Base-by-base conservation (phyloP, 768 basidiomycete genomes). In the Collybia mongolica region DNA sequence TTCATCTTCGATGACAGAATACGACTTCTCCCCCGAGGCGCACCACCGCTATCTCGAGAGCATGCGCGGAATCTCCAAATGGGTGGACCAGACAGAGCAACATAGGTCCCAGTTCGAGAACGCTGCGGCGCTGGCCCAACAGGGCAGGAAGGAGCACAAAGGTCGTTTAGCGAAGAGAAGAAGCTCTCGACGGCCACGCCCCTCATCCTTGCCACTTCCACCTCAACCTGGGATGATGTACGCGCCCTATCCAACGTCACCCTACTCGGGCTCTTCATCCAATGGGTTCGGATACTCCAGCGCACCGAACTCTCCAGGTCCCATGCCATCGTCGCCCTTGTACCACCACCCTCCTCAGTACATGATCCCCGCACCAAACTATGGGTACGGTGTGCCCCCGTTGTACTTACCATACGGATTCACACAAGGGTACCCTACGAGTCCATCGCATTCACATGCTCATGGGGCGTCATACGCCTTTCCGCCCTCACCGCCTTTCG, bases 1-100 rank as follows among this genome's bases (percentile, higher is more conserved):
- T 28, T 9, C 26, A 5, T 28, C 26, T 9, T 6, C 38, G 35
- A 61, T 61, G 60, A 61, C 60, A n/a, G 60, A 61, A 51, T 61
- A 59, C 41, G 60, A 59, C 47, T 61, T 55, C 47, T 59, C 60
- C 41, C 60, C 58, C 20, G 58, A 61, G 41, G 58, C 60, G 2
- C 54, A 56, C 37, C 56, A 57, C 36, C 52, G 51, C 36, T 49
- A 54, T 29, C 49, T 59, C 17, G 54, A 48, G 7, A 61, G 53
- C 48, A 61, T 61, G 60, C 37, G 48, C 11, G 48, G 58, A 19
- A 54, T 61, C 24, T 55, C 54, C 3, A 54, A 32, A 44, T 61
- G 60, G 58, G 56, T 59, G 4, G 56, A 57, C 35, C 36, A 49
- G 23, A 59, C 58, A 6, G 60, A 61, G 45, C 52, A 51, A 1